These are phyloP conservation scores for Lotmaria passim DNA, from an alignment of 208 protist species.

Conservation along the genomic window DNA sequence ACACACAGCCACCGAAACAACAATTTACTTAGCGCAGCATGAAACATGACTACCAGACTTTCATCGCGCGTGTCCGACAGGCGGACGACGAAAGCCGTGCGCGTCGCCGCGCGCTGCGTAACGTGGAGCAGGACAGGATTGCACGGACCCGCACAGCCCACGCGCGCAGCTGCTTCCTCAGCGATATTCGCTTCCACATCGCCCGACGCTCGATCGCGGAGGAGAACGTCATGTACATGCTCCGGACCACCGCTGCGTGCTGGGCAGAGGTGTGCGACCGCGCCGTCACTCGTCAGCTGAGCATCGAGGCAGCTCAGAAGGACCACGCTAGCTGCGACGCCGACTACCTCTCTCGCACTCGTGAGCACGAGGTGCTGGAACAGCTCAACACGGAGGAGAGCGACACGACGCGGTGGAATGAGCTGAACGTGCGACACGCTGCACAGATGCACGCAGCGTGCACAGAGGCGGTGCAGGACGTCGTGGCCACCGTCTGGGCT, in stretches of 20 bases:
- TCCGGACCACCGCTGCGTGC: conserved; percentile 64
- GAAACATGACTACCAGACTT: conserved; percentile 35
- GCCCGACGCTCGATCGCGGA: conserved; percentile 48
- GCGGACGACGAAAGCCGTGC: conserved; percentile 47
- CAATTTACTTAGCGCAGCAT: too few relatives aligned
- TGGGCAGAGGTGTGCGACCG: conserved; percentile 79
- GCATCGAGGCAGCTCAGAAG: conserved; percentile 49
- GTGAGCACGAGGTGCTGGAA: conserved; percentile 54
- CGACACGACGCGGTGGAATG: conserved; percentile 62
- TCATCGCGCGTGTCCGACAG: conserved; percentile 32
- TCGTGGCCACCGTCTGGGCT: conserved; percentile 41
- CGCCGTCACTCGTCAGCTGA: conserved; percentile 58
- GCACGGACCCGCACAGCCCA: conserved; percentile 20
- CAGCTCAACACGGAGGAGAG: conserved; percentile 50
- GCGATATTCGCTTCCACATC: conserved; percentile 34
- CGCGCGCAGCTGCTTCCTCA: conserved; percentile 28
- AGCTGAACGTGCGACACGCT: conserved; percentile 34
- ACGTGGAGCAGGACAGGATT: conserved; percentile 49
- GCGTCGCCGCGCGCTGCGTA: conserved; percentile 43
- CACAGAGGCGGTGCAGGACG: conserved; percentile 33
- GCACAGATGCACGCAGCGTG: conserved; percentile 24
- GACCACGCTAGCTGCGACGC: conserved; percentile 43
- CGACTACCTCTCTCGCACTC: conserved; percentile 49
- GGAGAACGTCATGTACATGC: conserved; percentile 50
- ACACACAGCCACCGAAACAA: too few relatives aligned